Evolutionary conservation across 805 yeast genomes (phyloP), one percentile per base, ranked within the genome.

Genomic region (Zygosaccharomyces lentus): DNA sequence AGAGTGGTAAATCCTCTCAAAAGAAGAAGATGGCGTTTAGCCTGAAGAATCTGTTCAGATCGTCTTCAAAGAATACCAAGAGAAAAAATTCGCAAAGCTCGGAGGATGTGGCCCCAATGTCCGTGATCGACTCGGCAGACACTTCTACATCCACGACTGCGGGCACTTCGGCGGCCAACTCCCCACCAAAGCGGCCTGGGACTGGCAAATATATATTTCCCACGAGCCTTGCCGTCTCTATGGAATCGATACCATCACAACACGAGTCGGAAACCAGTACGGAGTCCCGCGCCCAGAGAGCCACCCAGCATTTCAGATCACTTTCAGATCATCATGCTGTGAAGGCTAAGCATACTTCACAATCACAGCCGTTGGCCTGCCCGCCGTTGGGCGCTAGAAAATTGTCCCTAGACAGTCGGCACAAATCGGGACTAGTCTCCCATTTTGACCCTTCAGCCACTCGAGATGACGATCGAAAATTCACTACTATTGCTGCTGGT

Each of bases 1-100:
- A 27, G 15, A 15, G n/a, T 6, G 9, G 17, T 30, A 23, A 35
- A n/a, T 2, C 30, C n/a, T 15, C 15, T 29, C 66, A 63, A 43
- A 57, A 56, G 39, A 58, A 61, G 40, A 62, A 64, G 46, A 48
- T 59, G 3, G 55, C 66, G 19, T 57, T 55, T 23, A 62, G 66
- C 2, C 43, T 65, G 19, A 65, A 58, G 40, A 62, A 54, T 34
- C 40, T 65, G 16, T 65, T 65, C 49, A 60, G 52, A 45, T 59
- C 65, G 2, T 65, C 67, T 2, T 65, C 67, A 7, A 63, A 57
- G 38, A 32, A 59, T 2, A 34, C 37, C 5, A 41, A 41, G 35
- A 34, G 43, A 17, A 45, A 34, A 19, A 13, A 27, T 12, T 16
- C 47, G 9, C 19, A 17, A n/a, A 43, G 49, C 30, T 23, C 34